Conservation (phyloP, 345 rosid genomes). For the Eutrema heterophyllum region DNA sequence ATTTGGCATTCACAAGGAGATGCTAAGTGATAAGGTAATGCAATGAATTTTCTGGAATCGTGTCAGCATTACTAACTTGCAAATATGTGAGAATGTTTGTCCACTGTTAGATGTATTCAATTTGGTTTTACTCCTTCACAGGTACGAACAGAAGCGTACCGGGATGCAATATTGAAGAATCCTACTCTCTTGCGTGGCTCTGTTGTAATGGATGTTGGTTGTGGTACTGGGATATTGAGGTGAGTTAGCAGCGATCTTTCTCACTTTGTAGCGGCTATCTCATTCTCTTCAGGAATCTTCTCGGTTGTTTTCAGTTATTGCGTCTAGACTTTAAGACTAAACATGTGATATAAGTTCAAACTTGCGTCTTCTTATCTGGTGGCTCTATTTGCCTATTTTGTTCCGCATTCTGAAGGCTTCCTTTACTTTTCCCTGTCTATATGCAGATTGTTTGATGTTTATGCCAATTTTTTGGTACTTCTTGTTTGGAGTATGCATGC, state of each 20-base stretch:
- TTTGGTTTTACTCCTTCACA: conserved; percentile 26
- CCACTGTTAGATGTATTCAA: neutral
- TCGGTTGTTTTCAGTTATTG: neutral
- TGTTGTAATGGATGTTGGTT: conserved; percentile 96
- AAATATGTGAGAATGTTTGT: conserved; percentile 1
- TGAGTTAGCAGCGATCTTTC: conserved; percentile 17
- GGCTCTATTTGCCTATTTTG: neutral
- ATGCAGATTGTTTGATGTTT: neutral
- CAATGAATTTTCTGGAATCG: neutral
- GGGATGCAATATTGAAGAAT: conserved; percentile 78
- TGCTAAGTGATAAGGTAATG: conserved; percentile 86
- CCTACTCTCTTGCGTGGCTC: conserved; percentile 67
- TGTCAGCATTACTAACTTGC: neutral
- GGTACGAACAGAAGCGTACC: conserved; percentile 83
- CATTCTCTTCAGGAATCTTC: neutral
- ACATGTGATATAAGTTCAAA: neutral
- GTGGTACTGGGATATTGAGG: conserved; percentile 98
- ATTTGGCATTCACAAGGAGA: conserved; percentile 83
- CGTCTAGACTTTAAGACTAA: neutral
- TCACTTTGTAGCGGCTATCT: neutral
- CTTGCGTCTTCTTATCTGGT: neutral
- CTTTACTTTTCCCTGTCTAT: neutral
- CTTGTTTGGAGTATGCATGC: neutral
- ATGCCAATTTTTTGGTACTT: neutral
- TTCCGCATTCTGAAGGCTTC: neutral